Evolutionary conservation across 2,329 filamentous ascomycete species (phyloP), one percentile per base, ranked within the genome.

Genomic region (Catunica adiposa): DNA sequence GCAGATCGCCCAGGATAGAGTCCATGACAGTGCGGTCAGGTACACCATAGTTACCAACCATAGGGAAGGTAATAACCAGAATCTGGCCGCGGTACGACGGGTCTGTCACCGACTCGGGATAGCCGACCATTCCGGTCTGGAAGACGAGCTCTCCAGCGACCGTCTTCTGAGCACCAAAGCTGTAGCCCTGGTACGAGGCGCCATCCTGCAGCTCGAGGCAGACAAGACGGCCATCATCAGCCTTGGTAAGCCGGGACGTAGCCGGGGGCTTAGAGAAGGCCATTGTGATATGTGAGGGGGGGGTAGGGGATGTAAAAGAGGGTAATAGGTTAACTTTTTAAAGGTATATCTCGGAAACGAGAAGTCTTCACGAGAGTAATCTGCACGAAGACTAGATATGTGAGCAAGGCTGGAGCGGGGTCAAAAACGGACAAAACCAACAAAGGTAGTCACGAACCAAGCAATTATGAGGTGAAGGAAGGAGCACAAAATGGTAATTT

Each of bases 111-210:
- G 84, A 94, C 75, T 98, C 92, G 44, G 92, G 89, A 69, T 98
- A 98, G 66, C 92, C 92, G 63, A 97, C 92, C 89, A 97, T 95
- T 70, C 92, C 92, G 58, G 92, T 98, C 78, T 97, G 90, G 75
- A 98, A 98, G 71, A 98, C 92, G 68, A 98, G 77, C 76, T 98
- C 92, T 69, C 92, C 92, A 62, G 90, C 86, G 65, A 94, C 82
- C 73, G 87, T 95, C 78, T 89, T 95, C 66, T 87, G 78, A 61
- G 90, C 89, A 70, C 92, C 92, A 68, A 98, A 98, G 78, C 89
- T 95, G 75, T 87, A 89, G 63, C 92, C 92, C 68, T 94, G 86
- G 76, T 89, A 94, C 66, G 88, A 79, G 58, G 84, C 81, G 70
- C 89, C 89, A 75, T 97, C 89, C 70, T 92, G 78, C 62, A 98